phyloP scores from a whole-genome alignment of 1,139 yeast genomes.

The Yamadazyma jaroonii region DNA sequence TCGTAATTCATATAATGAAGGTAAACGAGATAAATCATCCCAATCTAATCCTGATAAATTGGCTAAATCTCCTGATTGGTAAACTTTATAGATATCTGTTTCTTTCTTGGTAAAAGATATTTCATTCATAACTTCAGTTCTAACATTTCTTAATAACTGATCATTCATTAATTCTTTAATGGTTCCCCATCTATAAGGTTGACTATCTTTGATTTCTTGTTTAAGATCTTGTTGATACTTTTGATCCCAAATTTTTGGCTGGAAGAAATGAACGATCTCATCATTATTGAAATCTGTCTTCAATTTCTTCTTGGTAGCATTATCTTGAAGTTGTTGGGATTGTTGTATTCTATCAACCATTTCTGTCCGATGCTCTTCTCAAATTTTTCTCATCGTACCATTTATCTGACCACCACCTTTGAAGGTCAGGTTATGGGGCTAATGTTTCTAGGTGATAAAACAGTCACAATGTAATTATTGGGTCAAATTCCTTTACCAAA shows the following conservation, averaged over 20 bases:
- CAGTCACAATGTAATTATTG: too few relatives aligned
- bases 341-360: not conserved
- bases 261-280: conserved; percentile 50
- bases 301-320: conserved; percentile 18
- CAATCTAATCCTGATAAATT: conserved; percentile 82
- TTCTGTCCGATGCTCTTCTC: too few relatives aligned
- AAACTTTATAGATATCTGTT: conserved; percentile 94
- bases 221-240: conserved; percentile 41
- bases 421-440: too few relatives aligned
- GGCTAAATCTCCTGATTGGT: conserved; percentile 93
- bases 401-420: too few relatives aligned
- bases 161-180: conserved; percentile 74
- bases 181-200: conserved; percentile 90
- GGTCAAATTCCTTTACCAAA: too few relatives aligned
- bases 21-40: conserved; percentile 70
- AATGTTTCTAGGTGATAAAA: too few relatives aligned
- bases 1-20: conserved; percentile 71
- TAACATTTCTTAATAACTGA: conserved; percentile 68
- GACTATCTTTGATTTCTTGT: conserved; percentile 45
- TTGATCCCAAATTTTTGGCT: conserved; percentile 51
- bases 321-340: not conserved
- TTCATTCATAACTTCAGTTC: conserved; percentile 77
- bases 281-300: conserved; percentile 24
- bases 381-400: conserved; percentile 7
- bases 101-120: conserved; percentile 92